Evolutionary conservation across 352 stramenopile genomes (phyloP).

Genomic region (Globisporangium megalacanthum): DNA sequence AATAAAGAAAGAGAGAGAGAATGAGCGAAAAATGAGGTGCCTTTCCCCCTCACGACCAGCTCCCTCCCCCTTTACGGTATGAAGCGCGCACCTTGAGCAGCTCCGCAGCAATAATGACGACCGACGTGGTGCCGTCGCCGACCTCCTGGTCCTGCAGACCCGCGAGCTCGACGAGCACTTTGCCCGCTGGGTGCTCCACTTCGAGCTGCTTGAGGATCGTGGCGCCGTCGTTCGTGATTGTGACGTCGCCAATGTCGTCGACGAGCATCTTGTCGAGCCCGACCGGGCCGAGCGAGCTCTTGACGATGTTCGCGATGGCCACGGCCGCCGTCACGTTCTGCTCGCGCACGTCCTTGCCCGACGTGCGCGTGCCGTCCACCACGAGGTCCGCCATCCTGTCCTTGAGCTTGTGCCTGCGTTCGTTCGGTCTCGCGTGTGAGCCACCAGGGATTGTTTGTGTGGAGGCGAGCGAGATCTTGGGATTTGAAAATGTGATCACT

Average conservation of each 20-base stretch:
- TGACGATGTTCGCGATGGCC: conserved; percentile 99
- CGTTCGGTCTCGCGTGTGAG: too few species aligned
- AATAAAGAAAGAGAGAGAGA: conserved; percentile 1
- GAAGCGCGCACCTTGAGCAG: conserved; percentile 79
- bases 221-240: conserved; percentile 99
- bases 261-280: conserved; percentile 99
- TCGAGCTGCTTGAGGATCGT: conserved; percentile 99
- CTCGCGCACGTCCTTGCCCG: conserved; percentile 91
- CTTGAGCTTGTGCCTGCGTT: too few species aligned
- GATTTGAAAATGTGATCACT: not conserved
- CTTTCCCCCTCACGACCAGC: not conserved
- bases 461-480: not conserved
- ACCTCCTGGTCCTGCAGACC: conserved; percentile 99
- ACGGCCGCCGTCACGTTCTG: conserved; percentile 97
- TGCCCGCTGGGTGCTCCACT: conserved; percentile 98
- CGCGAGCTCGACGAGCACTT: conserved; percentile 97
- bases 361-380: conserved; percentile 88
- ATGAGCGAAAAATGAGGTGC: not conserved
- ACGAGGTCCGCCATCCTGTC: conserved; percentile 78
- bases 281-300: conserved; percentile 97
- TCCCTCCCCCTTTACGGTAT: too few species aligned
- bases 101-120: conserved; percentile 99
- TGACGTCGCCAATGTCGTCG: conserved; percentile 98
- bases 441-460: too few species aligned
- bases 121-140: conserved; percentile 98